Evolutionary conservation across 2,329 filamentous ascomycete species (phyloP).

Genomic region (Diaporthe caulivora): DNA sequence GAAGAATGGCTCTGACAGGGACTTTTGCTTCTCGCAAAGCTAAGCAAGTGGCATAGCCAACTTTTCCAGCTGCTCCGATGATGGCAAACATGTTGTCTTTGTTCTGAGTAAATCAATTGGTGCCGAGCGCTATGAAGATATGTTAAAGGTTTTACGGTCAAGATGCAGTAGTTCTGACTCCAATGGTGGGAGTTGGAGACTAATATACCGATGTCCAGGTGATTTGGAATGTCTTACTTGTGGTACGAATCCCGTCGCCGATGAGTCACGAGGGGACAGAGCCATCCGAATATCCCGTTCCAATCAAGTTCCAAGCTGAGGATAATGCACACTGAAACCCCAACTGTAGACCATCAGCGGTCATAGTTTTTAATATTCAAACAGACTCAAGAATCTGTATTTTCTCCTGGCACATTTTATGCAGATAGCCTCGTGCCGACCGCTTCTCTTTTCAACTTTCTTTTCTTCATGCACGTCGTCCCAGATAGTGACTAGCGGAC

Average conservation of each 20-base stretch:
- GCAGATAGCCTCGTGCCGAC: no score
- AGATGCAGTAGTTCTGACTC: background rate
- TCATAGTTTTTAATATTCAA: background rate
- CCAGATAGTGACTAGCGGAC: no score
- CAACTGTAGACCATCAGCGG: no score
- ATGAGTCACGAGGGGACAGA: conserved; percentile 6
- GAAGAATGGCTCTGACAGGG: background rate
- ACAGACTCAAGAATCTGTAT: no score
- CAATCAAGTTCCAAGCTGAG: background rate
- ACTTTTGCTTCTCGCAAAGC: conserved; percentile 3
- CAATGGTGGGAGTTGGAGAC: background rate
- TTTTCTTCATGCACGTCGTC: no score
- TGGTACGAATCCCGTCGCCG: background rate
- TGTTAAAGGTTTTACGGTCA: background rate
- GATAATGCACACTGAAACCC: background rate
- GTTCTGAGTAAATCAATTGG: background rate
- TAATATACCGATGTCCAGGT: no score
- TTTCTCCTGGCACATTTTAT: no score
- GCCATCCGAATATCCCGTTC: background rate
- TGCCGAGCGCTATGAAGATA: background rate
- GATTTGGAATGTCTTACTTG: background rate
- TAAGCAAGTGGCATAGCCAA: background rate
- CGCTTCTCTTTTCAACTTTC: no score
- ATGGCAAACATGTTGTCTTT: background rate
- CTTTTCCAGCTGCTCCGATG: background rate